Conservation (phyloP, 768 basidiomycete species). For the Termitomyces sp. region DNA sequence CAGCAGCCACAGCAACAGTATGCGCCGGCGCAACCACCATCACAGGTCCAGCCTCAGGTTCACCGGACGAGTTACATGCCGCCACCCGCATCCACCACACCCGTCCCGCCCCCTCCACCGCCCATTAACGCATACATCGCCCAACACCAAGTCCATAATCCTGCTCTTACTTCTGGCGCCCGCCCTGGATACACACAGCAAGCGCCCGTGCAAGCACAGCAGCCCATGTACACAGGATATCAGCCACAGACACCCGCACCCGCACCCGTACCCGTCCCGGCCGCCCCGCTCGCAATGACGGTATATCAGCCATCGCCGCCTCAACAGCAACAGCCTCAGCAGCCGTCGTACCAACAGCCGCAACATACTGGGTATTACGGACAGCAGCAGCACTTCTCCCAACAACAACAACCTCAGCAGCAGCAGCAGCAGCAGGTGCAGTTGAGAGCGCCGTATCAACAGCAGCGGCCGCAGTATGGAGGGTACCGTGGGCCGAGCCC, state of each 20-base stretch:
- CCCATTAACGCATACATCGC: constrained; percentile 22
- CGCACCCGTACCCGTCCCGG: neutral
- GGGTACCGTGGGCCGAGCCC: constrained; percentile 41
- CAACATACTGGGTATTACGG: constrained; percentile 16
- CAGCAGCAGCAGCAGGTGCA: constrained; percentile 21
- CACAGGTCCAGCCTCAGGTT: constrained; percentile 18
- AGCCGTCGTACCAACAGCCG: constrained; percentile 10
- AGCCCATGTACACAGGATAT: constrained; percentile 21
- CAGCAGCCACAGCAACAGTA: constrained; percentile 15
- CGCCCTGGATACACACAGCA: constrained; percentile 29
- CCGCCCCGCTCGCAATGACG: constrained; percentile 12
- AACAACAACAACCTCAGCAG: constrained; percentile 19
- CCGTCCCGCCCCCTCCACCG: constrained; percentile 27
- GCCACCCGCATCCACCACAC: constrained; percentile 6
- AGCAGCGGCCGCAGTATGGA: constrained; percentile 25
- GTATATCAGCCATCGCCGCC: constrained; percentile 20
- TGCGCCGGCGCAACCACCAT: constrained; percentile 20
- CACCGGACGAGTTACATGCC: constrained; percentile 29
- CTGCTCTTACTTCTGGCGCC: neutral
- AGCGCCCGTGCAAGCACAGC: constrained; percentile 12
- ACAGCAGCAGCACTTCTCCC: constrained; percentile 17
- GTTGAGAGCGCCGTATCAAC: constrained; percentile 24
- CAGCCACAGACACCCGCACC: constrained; percentile 1
- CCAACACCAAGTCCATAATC: constrained; percentile 26
- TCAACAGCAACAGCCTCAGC: constrained; percentile 20